A percentile compares a stretch with the other conserved stretches of the same genome.
Evolutionary conservation across 352 stramenopile species (phyloP).

Genomic region (Pythium sp.): DNA sequence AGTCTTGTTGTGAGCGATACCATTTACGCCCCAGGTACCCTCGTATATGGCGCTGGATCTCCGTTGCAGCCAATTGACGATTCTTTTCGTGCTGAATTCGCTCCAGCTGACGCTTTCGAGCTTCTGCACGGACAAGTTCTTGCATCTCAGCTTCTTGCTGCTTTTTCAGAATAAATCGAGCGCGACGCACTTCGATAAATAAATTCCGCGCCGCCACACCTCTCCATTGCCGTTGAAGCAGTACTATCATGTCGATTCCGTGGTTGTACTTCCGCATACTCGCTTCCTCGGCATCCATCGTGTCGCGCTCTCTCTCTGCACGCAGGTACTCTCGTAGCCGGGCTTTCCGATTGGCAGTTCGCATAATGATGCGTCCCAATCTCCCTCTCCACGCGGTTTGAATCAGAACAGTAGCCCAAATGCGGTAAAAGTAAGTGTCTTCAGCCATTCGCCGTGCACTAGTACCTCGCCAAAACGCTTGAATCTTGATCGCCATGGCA

Average conservation of each 20-base stretch:
- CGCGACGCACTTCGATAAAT: conserved; percentile 56
- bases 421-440: conserved; percentile 51
- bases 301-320: conserved; percentile 60
- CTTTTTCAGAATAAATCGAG: conserved; percentile 53
- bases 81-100: conserved; percentile 40
- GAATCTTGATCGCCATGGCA: conserved; percentile 32
- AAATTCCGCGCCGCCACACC: conserved; percentile 63
- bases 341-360: conserved; percentile 45
- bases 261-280: conserved; percentile 41
- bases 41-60: conserved; percentile 71
- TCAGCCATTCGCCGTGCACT: conserved; percentile 39
- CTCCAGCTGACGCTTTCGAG: conserved; percentile 46
- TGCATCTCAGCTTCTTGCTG: conserved; percentile 68
- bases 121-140: conserved; percentile 57
- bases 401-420: conserved; percentile 70
- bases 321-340: conserved; percentile 68
- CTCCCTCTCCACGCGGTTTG: conserved; percentile 68
- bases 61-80: conserved; percentile 46
- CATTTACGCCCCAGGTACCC: conserved; percentile 50
- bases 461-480: conserved; percentile 68
- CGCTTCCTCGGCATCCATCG: conserved; percentile 45
- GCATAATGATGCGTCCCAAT: conserved; percentile 50
- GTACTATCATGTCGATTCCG: conserved; percentile 53
- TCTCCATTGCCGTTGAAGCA: conserved; percentile 70
- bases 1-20: conserved; percentile 55